Percentiles rank a stretch among this genome's conserved stretches.
These are phyloP conservation scores for Fusarium sp. DNA, from an alignment of 2,329 filamentous ascomycete genomes.

Conservation along the genomic window DNA sequence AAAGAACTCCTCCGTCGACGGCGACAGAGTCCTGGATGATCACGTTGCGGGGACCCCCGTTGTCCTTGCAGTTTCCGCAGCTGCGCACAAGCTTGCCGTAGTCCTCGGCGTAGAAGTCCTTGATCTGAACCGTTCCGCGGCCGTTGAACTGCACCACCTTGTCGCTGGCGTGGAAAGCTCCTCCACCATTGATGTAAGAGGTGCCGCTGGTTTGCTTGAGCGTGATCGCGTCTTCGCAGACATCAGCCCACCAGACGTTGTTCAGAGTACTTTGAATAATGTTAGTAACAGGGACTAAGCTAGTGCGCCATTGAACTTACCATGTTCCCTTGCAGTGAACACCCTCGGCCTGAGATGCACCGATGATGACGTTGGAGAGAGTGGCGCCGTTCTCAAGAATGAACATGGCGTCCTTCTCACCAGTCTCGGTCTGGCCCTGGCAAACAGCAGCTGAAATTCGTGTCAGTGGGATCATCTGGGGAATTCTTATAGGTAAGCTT, in stretches of 20 bases:
- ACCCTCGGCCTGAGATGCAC: slow-evolving; percentile 63
- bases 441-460: slow-evolving; percentile 37
- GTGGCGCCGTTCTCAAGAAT: slow-evolving; percentile 64
- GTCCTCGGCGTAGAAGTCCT: slow-evolving; percentile 52
- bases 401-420: slow-evolving; percentile 61
- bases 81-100: slow-evolving; percentile 63
- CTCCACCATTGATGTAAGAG: slow-evolving; percentile 55
- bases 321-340: slow-evolving; percentile 65
- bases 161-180: slow-evolving; percentile 37
- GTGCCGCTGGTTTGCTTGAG: slow-evolving; percentile 57
- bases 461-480: background rate
- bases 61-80: slow-evolving; percentile 57
- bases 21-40: slow-evolving; percentile 42
- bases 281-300: background rate
- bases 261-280: slow-evolving; percentile 45
- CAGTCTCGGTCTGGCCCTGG: slow-evolving; percentile 47
- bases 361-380: slow-evolving; percentile 67
- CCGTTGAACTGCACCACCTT: slow-evolving; percentile 59
- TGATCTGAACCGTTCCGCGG: slow-evolving; percentile 55
- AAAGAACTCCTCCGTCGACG: slow-evolving; percentile 42
- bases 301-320: background rate
- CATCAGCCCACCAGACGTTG: slow-evolving; percentile 57
- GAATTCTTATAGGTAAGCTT: background rate
- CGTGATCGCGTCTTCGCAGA: slow-evolving; percentile 56
- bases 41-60: slow-evolving; percentile 40